Percentiles rank a stretch among this genome's conserved stretches.
Conservation (phyloP, 495 filamentous ascomycete species). For the Hypoxylon lienhwacheense region DNA sequence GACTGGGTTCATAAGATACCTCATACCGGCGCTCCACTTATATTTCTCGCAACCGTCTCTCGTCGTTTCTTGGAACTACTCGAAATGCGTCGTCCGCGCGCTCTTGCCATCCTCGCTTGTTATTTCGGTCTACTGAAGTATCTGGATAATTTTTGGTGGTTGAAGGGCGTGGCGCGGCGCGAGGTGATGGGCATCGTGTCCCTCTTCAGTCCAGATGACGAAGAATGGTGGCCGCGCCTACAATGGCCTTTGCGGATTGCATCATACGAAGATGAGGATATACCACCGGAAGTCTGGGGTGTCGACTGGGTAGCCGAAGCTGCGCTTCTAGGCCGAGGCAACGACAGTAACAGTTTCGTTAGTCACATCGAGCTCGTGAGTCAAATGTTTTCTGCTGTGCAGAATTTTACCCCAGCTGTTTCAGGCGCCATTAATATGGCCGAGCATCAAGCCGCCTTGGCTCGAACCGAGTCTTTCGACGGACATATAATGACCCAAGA, state of each 20-base stretch:
- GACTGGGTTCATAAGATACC: conserved; percentile 62
- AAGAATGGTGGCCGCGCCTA: conserved; percentile 58
- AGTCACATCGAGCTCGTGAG: conserved; percentile 54
- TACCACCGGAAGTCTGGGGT: conserved; percentile 57
- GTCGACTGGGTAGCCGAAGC: conserved; percentile 50
- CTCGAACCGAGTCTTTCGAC: not conserved
- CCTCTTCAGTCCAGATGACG: conserved; percentile 51
- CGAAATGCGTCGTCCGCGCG: conserved; percentile 52
- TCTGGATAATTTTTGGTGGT: conserved; percentile 58
- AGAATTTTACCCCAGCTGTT: conserved; percentile 37
- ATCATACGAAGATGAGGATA: conserved; percentile 46
- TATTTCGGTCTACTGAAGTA: conserved; percentile 60
- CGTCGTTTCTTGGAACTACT: conserved; percentile 58
- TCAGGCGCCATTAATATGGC: conserved; percentile 22
- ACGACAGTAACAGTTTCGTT: conserved; percentile 36
- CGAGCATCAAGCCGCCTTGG: conserved; percentile 20
- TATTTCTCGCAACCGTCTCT: conserved; percentile 62
- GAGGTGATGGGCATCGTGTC: conserved; percentile 58
- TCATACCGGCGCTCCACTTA: conserved; percentile 54
- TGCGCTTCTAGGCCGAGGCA: conserved; percentile 34
- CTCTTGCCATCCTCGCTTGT: conserved; percentile 57
- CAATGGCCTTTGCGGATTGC: conserved; percentile 59
- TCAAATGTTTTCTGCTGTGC: conserved; percentile 46
- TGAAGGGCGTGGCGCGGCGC: conserved; percentile 57
- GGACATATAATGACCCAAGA: not conserved